Percentiles rank a stretch among this genome's conserved stretches.
phyloP scores from a whole-genome alignment of 768 basidiomycete genomes.

The Pleurotus tuoliensis region DNA sequence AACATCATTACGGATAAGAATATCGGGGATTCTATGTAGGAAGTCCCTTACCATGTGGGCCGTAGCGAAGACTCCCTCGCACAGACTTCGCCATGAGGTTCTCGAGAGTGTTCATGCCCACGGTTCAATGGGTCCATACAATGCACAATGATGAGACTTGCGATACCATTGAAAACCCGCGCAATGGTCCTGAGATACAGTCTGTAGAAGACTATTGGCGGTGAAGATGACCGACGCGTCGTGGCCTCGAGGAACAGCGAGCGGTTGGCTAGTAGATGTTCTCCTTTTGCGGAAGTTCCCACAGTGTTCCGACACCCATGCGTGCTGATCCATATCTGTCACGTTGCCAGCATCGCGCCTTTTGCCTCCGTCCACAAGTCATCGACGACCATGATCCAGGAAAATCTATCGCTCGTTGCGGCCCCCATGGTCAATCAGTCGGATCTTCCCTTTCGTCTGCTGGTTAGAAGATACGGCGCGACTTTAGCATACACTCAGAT shows the following conservation, averaged over 20 bases:
- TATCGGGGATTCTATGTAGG: neutral
- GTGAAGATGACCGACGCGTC: no score
- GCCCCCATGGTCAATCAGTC: constrained; percentile 83
- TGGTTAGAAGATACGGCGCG: constrained; percentile 42
- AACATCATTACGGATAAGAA: neutral
- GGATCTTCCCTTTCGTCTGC: constrained; percentile 37
- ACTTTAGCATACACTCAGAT: constrained; percentile 77
- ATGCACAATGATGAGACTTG: no score
- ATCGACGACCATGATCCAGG: neutral
- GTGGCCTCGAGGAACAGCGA: no score
- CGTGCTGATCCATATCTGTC: neutral
- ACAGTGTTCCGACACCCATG: no score
- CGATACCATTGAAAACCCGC: no score
- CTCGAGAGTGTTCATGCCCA: neutral
- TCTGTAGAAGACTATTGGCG: no score
- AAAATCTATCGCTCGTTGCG: constrained; percentile 41
- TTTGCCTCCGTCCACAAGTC: neutral
- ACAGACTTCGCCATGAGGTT: constrained; percentile 1
- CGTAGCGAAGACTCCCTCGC: constrained; percentile 2
- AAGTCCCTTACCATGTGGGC: constrained; percentile 1
- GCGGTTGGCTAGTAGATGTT: no score
- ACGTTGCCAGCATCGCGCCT: neutral
- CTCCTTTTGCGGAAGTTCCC: no score
- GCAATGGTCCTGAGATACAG: no score
- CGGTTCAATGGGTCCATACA: neutral